Evolutionary conservation across 2,329 filamentous ascomycete genomes (phyloP).

Genomic region (Penicillium nordicum): DNA sequence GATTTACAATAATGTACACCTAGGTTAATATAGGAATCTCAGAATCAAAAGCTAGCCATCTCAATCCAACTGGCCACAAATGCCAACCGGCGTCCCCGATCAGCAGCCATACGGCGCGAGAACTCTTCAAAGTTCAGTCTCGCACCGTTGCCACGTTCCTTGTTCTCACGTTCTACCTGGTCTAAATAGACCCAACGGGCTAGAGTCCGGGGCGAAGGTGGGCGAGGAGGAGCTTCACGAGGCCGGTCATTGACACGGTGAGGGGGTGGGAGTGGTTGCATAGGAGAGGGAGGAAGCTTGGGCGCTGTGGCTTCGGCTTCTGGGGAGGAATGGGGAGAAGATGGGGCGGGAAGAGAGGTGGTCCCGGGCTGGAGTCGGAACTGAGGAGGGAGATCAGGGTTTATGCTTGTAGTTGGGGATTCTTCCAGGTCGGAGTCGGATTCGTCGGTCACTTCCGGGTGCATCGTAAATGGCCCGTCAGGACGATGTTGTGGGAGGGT

Average conservation of each 20-base stretch:
- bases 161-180: constrained; percentile 65
- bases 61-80: constrained; percentile 93
- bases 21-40: background rate
- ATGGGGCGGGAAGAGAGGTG: constrained; percentile 31
- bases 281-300: constrained; percentile 34
- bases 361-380: constrained; percentile 41
- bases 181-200: constrained; percentile 53
- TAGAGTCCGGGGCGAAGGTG: constrained; percentile 38
- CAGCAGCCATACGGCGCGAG: constrained; percentile 66
- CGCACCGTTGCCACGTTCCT: constrained; percentile 67
- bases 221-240: constrained; percentile 15
- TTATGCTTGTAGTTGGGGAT: constrained; percentile 16
- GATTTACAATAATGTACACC: constrained; percentile 7
- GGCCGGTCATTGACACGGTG: constrained; percentile 13
- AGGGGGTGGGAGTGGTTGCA: constrained; percentile 32
- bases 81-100: constrained; percentile 65
- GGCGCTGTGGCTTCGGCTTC: constrained; percentile 36
- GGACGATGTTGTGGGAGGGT: constrained; percentile 49
- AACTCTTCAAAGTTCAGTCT: constrained; percentile 77
- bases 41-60: constrained; percentile 61
- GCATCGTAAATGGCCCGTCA: constrained; percentile 20
- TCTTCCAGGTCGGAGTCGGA: constrained; percentile 2
- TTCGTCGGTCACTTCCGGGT: background rate
- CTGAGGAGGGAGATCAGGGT: constrained; percentile 27
- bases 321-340: constrained; percentile 30